A percentile compares a stretch with the other conserved stretches of the same genome.
Evolutionary conservation across 75 land plant genomes (phyloP).

Genomic region (Pinus tabuliformis): DNA sequence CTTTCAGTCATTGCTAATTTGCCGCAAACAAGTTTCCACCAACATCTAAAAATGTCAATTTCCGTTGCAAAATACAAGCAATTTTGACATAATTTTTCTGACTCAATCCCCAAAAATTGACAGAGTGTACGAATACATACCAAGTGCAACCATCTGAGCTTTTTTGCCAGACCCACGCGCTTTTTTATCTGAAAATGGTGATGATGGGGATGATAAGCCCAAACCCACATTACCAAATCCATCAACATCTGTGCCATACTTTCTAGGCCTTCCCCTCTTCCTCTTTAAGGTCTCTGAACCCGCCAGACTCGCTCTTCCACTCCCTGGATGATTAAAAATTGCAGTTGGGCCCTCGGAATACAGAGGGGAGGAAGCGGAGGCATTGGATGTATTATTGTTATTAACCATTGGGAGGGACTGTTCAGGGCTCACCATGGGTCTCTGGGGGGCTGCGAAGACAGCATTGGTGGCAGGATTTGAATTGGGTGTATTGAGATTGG

Average conservation of each 20-base stretch:
- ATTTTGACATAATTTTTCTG: background rate
- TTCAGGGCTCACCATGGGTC: slow-evolving; percentile 10
- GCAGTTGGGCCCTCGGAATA: background rate
- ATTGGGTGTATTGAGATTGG: background rate
- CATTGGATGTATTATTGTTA: background rate
- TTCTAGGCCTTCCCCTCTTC: slow-evolving; percentile 10
- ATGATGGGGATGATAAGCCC: background rate
- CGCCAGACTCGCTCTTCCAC: background rate
- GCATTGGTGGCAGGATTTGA: slow-evolving; percentile 1
- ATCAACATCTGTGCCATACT: slow-evolving; percentile 7
- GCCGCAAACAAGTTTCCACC: too few relatives aligned
- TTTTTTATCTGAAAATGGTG: background rate
- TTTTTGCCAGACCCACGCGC: slow-evolving; percentile 8
- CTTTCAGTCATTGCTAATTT: too few relatives aligned
- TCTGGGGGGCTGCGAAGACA: background rate
- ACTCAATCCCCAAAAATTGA: background rate
- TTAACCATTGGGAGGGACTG: slow-evolving; percentile 4
- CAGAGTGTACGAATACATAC: background rate
- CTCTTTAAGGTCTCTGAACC: slow-evolving; percentile 2
- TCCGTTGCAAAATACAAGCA: background rate
- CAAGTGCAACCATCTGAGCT: slow-evolving; percentile 11
- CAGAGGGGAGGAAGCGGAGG: background rate
- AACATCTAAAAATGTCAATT: background rate
- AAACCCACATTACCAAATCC: background rate
- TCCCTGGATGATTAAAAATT: background rate